Evolutionary conservation across 73 alveolate species (phyloP).

Genomic region (Paramecium caudatum): DNA sequence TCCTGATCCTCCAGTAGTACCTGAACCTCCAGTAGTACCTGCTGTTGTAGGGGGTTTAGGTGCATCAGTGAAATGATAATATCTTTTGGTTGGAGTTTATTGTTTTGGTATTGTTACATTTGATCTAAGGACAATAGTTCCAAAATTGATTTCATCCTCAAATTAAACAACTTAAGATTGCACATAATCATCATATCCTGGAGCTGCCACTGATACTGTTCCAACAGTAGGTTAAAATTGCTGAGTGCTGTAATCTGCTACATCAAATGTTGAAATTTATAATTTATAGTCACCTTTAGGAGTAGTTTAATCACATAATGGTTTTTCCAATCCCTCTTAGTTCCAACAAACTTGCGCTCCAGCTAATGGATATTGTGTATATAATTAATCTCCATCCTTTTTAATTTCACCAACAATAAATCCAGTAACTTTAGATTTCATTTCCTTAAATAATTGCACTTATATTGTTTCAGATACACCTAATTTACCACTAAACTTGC

Average conservation of each 20-base stretch:
- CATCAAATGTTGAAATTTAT: constrained; percentile 22
- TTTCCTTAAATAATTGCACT: background rate
- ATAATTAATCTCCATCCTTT: background rate
- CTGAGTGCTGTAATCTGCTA: background rate
- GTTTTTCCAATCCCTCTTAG: constrained; percentile 29
- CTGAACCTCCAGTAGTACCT: background rate
- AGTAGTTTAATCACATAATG: background rate
- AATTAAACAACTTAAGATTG: background rate
- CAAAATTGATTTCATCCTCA: constrained; percentile 26
- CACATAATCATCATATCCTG: background rate
- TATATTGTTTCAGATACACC: background rate
- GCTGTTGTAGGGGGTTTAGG: background rate
- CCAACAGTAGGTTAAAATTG: constrained; percentile 34
- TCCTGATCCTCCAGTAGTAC: too few relatives aligned
- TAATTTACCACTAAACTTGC: constrained; percentile 22
- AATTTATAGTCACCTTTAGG: constrained; percentile 17
- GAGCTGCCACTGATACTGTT: background rate
- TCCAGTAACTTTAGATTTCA: constrained; percentile 41
- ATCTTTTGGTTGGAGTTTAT: background rate
- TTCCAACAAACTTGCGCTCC: constrained; percentile 8
- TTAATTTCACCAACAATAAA: background rate
- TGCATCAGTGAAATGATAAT: background rate
- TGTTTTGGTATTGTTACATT: constrained; percentile 25
- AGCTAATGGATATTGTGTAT: constrained; percentile 8
- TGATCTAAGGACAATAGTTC: background rate